Percentiles rank a stretch among this genome's conserved stretches.
Conservation (phyloP, 2,329 filamentous ascomycete genomes). For the Daldinia eschscholtzii region DNA sequence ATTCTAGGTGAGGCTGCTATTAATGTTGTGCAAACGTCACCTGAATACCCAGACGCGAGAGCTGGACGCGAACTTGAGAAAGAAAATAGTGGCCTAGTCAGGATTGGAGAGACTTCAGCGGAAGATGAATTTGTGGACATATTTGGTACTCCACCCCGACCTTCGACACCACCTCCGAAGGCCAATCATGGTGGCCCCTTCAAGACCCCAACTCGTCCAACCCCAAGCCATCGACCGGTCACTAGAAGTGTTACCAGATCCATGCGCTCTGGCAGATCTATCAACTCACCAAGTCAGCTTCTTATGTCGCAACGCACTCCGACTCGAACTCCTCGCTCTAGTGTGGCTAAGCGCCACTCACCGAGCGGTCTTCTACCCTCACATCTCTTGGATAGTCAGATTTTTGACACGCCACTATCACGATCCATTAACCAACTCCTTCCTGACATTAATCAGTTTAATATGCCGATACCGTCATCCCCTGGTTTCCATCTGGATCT, state of each 20-base stretch:
- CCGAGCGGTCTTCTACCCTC: conserved; percentile 51
- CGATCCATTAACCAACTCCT: conserved; percentile 71
- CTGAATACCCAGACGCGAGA: conserved; percentile 56
- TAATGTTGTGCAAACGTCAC: conserved; percentile 63
- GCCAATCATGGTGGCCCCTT: conserved; percentile 62
- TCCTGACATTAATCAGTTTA: conserved; percentile 66
- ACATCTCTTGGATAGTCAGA: conserved; percentile 41
- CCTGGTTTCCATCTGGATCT: conserved; percentile 61
- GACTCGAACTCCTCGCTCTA: conserved; percentile 57
- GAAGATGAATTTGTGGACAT: conserved; percentile 65
- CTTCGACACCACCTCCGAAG: conserved; percentile 67
- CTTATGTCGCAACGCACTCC: conserved; percentile 63
- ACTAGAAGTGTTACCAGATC: conserved; percentile 72
- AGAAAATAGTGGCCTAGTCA: conserved; percentile 58
- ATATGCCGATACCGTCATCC: conserved; percentile 53
- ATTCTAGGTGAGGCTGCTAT: conserved; percentile 69
- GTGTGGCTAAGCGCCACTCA: conserved; percentile 53
- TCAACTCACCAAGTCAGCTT: conserved; percentile 60
- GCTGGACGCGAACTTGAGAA: conserved; percentile 54
- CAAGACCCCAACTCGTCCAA: conserved; percentile 74
- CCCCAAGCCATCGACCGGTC: conserved; percentile 70
- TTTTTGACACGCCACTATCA: conserved; percentile 45
- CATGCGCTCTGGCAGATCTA: conserved; percentile 61
- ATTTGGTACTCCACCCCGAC: conserved; percentile 71
- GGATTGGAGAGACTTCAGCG: conserved; percentile 52